Percentiles rank a stretch among this genome's conserved stretches.
These are phyloP conservation scores for Haematococcus lacustris DNA, from an alignment of 139 green algal species.

Conservation along the genomic window DNA sequence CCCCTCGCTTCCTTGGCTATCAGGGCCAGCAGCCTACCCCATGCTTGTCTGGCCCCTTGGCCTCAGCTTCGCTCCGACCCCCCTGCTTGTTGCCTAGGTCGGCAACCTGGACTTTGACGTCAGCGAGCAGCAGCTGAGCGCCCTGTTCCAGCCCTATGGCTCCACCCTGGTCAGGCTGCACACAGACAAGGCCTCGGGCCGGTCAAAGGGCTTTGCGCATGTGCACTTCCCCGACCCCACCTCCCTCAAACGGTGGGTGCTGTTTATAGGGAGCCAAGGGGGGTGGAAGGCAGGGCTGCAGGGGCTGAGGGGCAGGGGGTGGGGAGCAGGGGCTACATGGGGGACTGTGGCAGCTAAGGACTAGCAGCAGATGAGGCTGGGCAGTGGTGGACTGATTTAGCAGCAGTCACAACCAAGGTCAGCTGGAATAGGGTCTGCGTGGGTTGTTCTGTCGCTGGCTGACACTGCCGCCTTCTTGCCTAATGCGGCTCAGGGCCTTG, in stretches of 20 bases:
- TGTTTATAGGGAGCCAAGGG: neutral
- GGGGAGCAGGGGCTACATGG: neutral
- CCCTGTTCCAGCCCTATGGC: conserved; percentile 55
- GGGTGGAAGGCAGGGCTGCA: neutral
- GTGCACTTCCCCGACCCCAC: conserved; percentile 70
- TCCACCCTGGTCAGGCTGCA: conserved; percentile 49
- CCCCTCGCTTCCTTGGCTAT: neutral
- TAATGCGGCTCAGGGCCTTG: conserved; percentile 42
- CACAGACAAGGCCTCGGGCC: conserved; percentile 68
- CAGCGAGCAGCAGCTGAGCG: conserved; percentile 34
- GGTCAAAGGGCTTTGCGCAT: conserved; percentile 78
- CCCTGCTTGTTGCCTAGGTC: conserved; percentile 48
- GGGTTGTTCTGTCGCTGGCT: neutral
- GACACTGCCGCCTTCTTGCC: neutral
- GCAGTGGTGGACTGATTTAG: neutral
- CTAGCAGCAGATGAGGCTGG: neutral
- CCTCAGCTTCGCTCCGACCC: neutral
- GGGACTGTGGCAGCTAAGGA: neutral
- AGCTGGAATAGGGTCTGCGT: neutral
- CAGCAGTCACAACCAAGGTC: neutral
- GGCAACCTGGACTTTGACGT: conserved; percentile 77
- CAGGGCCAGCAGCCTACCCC: neutral
- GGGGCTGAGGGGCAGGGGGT: neutral
- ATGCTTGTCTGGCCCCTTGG: neutral
- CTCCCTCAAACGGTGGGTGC: conserved; percentile 44